Percentiles rank a stretch among this genome's conserved stretches.
Conservation (phyloP, 176 grass and related monocot species). For the Hyparrhenia diplandra region DNA sequence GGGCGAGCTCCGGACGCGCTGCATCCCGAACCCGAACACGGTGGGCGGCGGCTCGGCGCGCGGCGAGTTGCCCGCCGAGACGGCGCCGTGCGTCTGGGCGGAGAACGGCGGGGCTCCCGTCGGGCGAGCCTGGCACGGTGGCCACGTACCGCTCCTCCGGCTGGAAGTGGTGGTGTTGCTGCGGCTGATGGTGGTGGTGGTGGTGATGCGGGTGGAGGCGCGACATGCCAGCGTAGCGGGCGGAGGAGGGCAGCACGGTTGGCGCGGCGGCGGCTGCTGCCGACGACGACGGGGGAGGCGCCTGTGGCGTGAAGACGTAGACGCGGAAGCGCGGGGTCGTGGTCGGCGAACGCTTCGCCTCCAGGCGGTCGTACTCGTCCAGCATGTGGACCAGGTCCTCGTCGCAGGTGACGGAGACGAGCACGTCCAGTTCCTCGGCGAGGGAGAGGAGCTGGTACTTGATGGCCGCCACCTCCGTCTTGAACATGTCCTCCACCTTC, state of each 20-base stretch:
- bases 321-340: slow-evolving; percentile 78
- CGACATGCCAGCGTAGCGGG: slow-evolving; percentile 30
- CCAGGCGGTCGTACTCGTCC: slow-evolving; percentile 73
- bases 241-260: background rate
- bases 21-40: slow-evolving; percentile 28
- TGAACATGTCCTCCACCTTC: slow-evolving; percentile 78
- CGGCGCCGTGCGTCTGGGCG: background rate
- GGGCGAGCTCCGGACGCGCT: slow-evolving; percentile 59
- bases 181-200: background rate
- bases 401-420: slow-evolving; percentile 73
- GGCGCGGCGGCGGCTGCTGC: background rate
- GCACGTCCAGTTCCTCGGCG: slow-evolving; percentile 65
- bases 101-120: slow-evolving; percentile 30
- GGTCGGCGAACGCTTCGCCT: slow-evolving; percentile 36
- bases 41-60: slow-evolving; percentile 4
- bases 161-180: slow-evolving; percentile 8
- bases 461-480: slow-evolving; percentile 50
- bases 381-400: slow-evolving; percentile 83
- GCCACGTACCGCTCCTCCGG: slow-evolving; percentile 36
- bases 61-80: slow-evolving; percentile 54
- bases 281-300: background rate
- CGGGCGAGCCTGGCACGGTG: slow-evolving; percentile 28
- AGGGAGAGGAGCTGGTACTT: slow-evolving; percentile 71
- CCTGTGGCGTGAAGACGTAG: slow-evolving; percentile 35
- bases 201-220: background rate